Evolutionary conservation across 2,329 filamentous ascomycete species (phyloP).

Genomic region (Phoma sp.): DNA sequence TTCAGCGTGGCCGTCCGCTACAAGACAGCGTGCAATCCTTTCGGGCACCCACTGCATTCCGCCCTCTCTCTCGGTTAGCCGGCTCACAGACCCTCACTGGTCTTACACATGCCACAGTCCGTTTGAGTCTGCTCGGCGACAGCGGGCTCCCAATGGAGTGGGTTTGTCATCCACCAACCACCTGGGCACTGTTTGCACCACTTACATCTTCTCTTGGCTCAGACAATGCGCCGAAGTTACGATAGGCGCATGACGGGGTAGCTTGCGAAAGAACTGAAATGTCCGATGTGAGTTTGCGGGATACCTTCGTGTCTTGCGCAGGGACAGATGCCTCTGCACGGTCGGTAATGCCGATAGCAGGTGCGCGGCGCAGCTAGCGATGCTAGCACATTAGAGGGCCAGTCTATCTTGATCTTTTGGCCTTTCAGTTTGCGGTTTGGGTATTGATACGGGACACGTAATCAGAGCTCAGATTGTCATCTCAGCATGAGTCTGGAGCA

Average conservation of each 20-base stretch:
- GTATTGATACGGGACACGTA: neutral
- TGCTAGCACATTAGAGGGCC: neutral
- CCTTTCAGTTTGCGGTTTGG: constrained; percentile 9
- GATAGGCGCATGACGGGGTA: neutral
- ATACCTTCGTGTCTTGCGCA: neutral
- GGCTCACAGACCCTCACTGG: neutral
- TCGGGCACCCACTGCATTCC: constrained; percentile 17
- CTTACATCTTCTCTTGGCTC: constrained; percentile 3
- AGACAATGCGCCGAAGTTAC: neutral
- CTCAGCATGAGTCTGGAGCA: constrained; percentile 1
- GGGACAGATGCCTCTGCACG: neutral
- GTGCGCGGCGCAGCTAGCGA: neutral
- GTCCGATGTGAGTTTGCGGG: neutral
- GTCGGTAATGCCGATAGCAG: constrained; percentile 3
- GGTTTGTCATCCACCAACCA: constrained; percentile 5
- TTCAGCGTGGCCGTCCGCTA: constrained; percentile 5
- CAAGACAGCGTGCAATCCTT: constrained; percentile 10
- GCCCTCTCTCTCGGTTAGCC: constrained; percentile 16
- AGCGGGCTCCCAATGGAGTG: constrained; percentile 1
- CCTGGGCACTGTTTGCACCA: constrained; percentile 5
- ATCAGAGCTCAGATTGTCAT: neutral
- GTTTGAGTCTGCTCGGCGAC: constrained; percentile 4
- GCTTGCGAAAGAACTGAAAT: neutral
- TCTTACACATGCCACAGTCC: constrained; percentile 5
- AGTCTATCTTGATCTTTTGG: constrained; percentile 7